phyloP scores from a whole-genome alignment of 2,329 filamentous ascomycete species.

The Colletotrichum musae region DNA sequence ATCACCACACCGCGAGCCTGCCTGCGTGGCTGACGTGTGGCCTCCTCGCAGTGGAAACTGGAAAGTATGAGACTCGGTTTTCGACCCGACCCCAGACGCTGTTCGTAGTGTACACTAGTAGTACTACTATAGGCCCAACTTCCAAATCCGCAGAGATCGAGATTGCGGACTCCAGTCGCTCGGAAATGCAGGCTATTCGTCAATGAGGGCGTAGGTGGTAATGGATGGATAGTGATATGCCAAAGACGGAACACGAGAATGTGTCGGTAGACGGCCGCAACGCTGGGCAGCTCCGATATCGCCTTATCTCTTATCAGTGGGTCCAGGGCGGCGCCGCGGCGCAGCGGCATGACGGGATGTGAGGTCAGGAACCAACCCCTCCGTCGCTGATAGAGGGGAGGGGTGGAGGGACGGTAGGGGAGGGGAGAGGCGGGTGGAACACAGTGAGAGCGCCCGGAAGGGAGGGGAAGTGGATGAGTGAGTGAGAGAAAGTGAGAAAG shows the following conservation, averaged over 20 bases:
- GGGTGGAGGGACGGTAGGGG: neutral
- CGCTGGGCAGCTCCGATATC: conserved; percentile 28
- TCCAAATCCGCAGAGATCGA: neutral
- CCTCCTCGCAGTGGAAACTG: no score
- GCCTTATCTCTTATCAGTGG: conserved; percentile 40
- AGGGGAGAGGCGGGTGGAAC: neutral
- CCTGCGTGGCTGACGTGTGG: no score
- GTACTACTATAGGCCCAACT: no score
- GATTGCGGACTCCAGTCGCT: neutral
- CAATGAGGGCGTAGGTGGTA: conserved; percentile 2
- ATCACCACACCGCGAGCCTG: neutral
- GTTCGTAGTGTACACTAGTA: no score
- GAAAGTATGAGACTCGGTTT: no score
- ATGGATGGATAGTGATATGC: neutral
- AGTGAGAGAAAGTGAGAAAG: neutral
- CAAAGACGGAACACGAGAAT: conserved; percentile 20
- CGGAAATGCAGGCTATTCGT: neutral
- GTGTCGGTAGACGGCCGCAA: conserved; percentile 23
- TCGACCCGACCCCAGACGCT: no score
- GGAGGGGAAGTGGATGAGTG: conserved; percentile 5
- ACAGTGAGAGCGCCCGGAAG: conserved; percentile 8
- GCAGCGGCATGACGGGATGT: conserved; percentile 23
- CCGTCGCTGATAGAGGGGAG: conserved; percentile 25
- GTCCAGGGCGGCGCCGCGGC: conserved; percentile 1
- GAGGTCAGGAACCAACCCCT: conserved; percentile 36